Conservation (phyloP, 805 yeast species). For the Ogataea neopini region DNA sequence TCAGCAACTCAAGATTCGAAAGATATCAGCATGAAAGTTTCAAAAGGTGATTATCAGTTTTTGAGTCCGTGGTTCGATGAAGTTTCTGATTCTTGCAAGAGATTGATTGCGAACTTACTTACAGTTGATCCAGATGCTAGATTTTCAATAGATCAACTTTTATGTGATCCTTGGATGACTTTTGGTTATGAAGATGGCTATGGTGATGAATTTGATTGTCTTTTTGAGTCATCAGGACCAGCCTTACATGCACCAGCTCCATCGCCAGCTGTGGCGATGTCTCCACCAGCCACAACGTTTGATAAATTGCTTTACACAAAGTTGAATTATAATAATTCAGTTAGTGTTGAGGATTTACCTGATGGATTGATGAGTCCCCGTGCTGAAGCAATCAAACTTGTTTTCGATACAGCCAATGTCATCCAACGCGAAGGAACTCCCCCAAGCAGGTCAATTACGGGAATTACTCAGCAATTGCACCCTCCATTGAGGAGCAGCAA, state of each 20-base stretch:
- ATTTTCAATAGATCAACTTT: slow-evolving; percentile 65
- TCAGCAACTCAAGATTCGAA: slow-evolving; percentile 61
- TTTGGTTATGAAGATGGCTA: slow-evolving; percentile 31
- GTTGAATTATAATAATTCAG: slow-evolving; percentile 30
- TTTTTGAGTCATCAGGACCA: neutral
- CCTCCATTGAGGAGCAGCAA: slow-evolving; percentile 1
- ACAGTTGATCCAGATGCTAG: slow-evolving; percentile 70
- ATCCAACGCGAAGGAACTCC: slow-evolving; percentile 32
- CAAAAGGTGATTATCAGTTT: slow-evolving; percentile 72
- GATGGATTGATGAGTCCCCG: slow-evolving; percentile 36
- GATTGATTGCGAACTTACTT: slow-evolving; percentile 62
- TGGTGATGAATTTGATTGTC: neutral
- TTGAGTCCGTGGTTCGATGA: slow-evolving; percentile 90
- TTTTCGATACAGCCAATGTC: slow-evolving; percentile 38
- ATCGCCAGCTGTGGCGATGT: slow-evolving; percentile 7
- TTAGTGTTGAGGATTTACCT: slow-evolving; percentile 24
- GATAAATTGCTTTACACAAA: slow-evolving; percentile 30
- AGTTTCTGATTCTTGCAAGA: slow-evolving; percentile 68
- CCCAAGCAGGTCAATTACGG: slow-evolving; percentile 1
- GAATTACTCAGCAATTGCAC: neutral
- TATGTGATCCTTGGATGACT: slow-evolving; percentile 68
- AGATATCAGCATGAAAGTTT: slow-evolving; percentile 63
- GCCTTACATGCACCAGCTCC: slow-evolving; percentile 29
- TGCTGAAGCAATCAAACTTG: slow-evolving; percentile 40
- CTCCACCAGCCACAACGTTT: slow-evolving; percentile 26